Conservation (phyloP, 2,329 filamentous ascomycete genomes). For the Paraphoma sp. region DNA sequence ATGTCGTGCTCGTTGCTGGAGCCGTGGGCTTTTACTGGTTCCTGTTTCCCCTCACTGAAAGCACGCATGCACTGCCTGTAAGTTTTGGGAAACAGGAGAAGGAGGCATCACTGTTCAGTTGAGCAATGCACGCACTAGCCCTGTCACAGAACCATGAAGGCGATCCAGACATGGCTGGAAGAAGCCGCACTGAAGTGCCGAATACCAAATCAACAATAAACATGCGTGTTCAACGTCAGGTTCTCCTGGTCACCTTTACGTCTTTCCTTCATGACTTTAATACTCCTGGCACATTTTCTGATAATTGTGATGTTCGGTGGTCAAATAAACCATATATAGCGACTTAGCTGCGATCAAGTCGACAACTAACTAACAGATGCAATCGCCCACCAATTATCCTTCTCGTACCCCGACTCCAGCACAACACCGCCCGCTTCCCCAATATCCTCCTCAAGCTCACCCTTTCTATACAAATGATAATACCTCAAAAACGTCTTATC, state of each 20-base stretch:
- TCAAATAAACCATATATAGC: neutral
- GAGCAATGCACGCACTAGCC: neutral
- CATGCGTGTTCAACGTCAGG: too few relatives aligned
- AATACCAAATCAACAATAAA: too few relatives aligned
- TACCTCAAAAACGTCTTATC: slow-evolving; percentile 81
- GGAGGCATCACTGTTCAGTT: neutral
- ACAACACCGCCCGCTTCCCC: slow-evolving; percentile 75
- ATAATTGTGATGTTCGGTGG: too few relatives aligned
- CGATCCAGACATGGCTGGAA: too few relatives aligned
- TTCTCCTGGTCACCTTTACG: too few relatives aligned
- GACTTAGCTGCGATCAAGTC: neutral
- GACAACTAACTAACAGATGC: slow-evolving; percentile 36
- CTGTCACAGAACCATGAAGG: too few relatives aligned
- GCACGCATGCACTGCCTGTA: slow-evolving; percentile 57
- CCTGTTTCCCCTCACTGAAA: slow-evolving; percentile 76
- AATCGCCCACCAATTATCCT: slow-evolving; percentile 98
- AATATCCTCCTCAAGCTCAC: slow-evolving; percentile 85
- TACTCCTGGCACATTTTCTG: too few relatives aligned
- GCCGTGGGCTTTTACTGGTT: slow-evolving; percentile 73
- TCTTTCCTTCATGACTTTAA: too few relatives aligned
- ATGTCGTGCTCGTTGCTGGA: slow-evolving; percentile 75
- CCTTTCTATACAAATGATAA: slow-evolving; percentile 89
- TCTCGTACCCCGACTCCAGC: slow-evolving; percentile 86
- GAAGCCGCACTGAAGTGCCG: too few relatives aligned
- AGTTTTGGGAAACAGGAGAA: slow-evolving; percentile 8